Percentiles rank a stretch among this genome's conserved stretches.
Evolutionary conservation across 805 yeast genomes (phyloP).

Genomic region (Debaryomyces prosopidis): DNA sequence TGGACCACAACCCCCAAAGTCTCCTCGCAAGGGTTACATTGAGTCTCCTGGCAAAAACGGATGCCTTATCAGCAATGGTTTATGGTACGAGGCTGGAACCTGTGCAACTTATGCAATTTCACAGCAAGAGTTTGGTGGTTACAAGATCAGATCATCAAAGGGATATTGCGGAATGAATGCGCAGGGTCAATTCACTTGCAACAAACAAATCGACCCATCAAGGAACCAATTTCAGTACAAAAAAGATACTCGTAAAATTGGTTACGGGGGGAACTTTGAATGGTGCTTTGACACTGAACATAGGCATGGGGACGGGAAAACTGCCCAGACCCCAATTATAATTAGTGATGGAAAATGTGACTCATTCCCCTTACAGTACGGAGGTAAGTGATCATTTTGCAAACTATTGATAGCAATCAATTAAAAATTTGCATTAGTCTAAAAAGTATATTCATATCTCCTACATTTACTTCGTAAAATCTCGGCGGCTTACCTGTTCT

Average conservation of each 20-base stretch:
- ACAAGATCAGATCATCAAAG: slow-evolving; percentile 62
- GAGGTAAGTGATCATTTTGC: neutral
- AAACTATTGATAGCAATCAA: too few relatives aligned
- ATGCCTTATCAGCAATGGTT: slow-evolving; percentile 82
- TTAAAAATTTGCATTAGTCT: too few relatives aligned
- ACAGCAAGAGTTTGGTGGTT: slow-evolving; percentile 71
- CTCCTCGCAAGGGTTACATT: slow-evolving; percentile 34
- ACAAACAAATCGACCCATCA: slow-evolving; percentile 14
- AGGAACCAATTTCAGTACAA: slow-evolving; percentile 56
- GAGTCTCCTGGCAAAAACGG: slow-evolving; percentile 57
- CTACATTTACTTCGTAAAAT: too few relatives aligned
- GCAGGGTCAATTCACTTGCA: slow-evolving; percentile 20
- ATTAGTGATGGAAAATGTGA: slow-evolving; percentile 18
- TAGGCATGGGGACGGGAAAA: slow-evolving; percentile 22
- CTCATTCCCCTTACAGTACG: neutral
- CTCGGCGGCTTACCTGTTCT: too few relatives aligned
- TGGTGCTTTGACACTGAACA: slow-evolving; percentile 59
- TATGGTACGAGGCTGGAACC: slow-evolving; percentile 79
- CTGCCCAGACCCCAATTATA: slow-evolving; percentile 21
- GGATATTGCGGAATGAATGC: slow-evolving; percentile 66
- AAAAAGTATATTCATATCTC: too few relatives aligned
- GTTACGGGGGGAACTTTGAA: slow-evolving; percentile 59
- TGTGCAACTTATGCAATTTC: slow-evolving; percentile 73
- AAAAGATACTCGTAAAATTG: slow-evolving; percentile 43
- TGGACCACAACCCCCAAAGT: slow-evolving; percentile 22